Evolutionary conservation across 2,329 filamentous ascomycete species (phyloP).

Genomic region (Stachybotrys chartarum): DNA sequence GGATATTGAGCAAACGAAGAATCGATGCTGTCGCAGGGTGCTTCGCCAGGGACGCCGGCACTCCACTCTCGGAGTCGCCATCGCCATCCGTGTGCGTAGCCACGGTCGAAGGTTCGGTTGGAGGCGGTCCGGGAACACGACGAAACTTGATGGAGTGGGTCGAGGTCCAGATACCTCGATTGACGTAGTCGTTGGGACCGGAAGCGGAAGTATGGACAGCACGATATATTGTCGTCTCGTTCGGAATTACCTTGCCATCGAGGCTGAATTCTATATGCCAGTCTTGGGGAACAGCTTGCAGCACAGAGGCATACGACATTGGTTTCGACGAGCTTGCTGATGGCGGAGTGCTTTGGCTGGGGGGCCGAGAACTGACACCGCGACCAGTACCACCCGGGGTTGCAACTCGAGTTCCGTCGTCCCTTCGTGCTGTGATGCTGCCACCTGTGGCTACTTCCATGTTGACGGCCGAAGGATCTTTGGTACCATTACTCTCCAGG

Average conservation of each 20-base stretch:
- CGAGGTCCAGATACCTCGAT: slow-evolving; percentile 80
- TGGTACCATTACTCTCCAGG: slow-evolving; percentile 57
- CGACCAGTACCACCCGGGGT: slow-evolving; percentile 63
- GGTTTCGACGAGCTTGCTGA: slow-evolving; percentile 52
- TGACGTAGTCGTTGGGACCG: slow-evolving; percentile 54
- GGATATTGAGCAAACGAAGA: slow-evolving; percentile 75
- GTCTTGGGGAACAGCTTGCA: slow-evolving; percentile 75
- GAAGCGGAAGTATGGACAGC: slow-evolving; percentile 66
- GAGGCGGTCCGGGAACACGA: slow-evolving; percentile 75
- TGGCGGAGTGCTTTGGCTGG: slow-evolving; percentile 36
- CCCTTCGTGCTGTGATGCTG: slow-evolving; percentile 83
- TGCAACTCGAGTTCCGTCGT: slow-evolving; percentile 80
- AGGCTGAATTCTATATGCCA: slow-evolving; percentile 98
- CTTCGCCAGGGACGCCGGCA: slow-evolving; percentile 75
- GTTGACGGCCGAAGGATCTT: slow-evolving; percentile 79
- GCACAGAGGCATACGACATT: slow-evolving; percentile 77
- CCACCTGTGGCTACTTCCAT: slow-evolving; percentile 82
- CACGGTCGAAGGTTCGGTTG: slow-evolving; percentile 61
- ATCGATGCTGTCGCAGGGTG: slow-evolving; percentile 83
- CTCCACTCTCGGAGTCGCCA: slow-evolving; percentile 48
- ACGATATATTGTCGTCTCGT: slow-evolving; percentile 92
- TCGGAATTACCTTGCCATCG: slow-evolving; percentile 73
- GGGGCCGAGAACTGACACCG: slow-evolving; percentile 31
- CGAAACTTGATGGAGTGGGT: slow-evolving; percentile 90
- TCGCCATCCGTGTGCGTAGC: slow-evolving; percentile 37